Evolutionary conservation across 2,329 filamentous ascomycete species (phyloP), one percentile per base, ranked within the genome.

Genomic region (Fusarium begoniae): DNA sequence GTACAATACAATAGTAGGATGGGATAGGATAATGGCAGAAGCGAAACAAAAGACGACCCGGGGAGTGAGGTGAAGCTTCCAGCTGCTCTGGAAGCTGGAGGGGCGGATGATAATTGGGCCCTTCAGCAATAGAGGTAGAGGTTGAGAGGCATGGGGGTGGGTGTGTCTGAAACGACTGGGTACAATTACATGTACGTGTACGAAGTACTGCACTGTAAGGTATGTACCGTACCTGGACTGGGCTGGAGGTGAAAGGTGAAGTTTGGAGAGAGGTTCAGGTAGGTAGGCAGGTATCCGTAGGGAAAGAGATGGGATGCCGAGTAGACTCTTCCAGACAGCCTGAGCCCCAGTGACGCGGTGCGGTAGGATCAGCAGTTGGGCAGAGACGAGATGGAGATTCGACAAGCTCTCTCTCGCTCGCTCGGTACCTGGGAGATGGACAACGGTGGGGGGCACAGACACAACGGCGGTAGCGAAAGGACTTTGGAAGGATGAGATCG

Each of bases 101-200:
- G 76, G 74, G 67, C 74, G 72, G 73, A 70, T 70, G 74, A 75
- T 77, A 77, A 79, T 77, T 80, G 79, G 79, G 77, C 73, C 78
- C 76, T 78, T 76, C 66, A 79, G 75, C 69, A 76, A 59, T 75
- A 73, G 73, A 72, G 74, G 78, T 78, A 72, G 73, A 72, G 75
- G 77, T 79, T 69, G 69, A 78, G 74, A 76, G 74, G 77, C 75
- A 79, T 79, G 79, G 78, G 78, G 77, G 76, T 74, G 76, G 79
- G 77, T 66, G 76, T 77, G 77, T 76, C 77, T 77, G 67, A 77
- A 79, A 78, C 70, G 69, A 78, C 75, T 77, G 66, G 77, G 75
- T 77, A 79, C 60, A 77, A 78, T 78, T 78, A 69, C 74, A 78
- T 77, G 69, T 75, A 78, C 63, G 74, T 77, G 62, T 66, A 66